Base-by-base conservation (phyloP, 306 rosid species). In the Aeschynomene evenia region DNA sequence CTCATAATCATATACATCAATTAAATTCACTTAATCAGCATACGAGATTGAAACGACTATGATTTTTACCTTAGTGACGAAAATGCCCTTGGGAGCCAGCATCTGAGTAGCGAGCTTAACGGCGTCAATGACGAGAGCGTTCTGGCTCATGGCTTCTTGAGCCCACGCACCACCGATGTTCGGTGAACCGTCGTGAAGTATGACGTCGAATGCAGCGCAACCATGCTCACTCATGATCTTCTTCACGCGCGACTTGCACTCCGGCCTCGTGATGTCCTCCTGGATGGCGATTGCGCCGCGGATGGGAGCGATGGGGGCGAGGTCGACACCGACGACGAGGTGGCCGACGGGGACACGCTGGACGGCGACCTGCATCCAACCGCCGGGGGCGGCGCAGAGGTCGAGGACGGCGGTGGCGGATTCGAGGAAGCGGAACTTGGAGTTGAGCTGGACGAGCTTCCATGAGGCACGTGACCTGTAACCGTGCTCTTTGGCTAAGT, bases 331-430 rank as follows among this genome's bases (percentile, higher is more conserved):
- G 31, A 90, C 63, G 2, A 94, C 89, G 14, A 90, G 87, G 54
- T 89, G 85, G 48, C 81, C 78, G 2, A 90, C 92, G 4, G 98
- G 98, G 14, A 85, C 86, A 1, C 89, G 90, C 65, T 94, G 86
- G 1, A 94, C 96, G 4, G 97, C 97, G 6, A 90, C 91, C 72
- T 94, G 98, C 97, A 91, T 90, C 98, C 98, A 94, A 0, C 98
- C 98, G 0, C 98, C 98, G 4, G 97, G 98, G 28, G 98, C 98
- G 61, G 98, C 98, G 75, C 98, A 94, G 73, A 94, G 98, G 60
- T 94, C 97, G 81, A 94, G 98, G 36, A 94, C 95, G 77, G 92
- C 67, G 62, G 73, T 91, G 10, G 97, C 72, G 9, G 96, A 87
- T 9, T 83, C 92, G 46, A 94, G 97, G 71, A 94, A 89, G 26